These are phyloP conservation scores for Exidia glandulosa DNA, from an alignment of 768 basidiomycete genomes.

Conservation along the genomic window DNA sequence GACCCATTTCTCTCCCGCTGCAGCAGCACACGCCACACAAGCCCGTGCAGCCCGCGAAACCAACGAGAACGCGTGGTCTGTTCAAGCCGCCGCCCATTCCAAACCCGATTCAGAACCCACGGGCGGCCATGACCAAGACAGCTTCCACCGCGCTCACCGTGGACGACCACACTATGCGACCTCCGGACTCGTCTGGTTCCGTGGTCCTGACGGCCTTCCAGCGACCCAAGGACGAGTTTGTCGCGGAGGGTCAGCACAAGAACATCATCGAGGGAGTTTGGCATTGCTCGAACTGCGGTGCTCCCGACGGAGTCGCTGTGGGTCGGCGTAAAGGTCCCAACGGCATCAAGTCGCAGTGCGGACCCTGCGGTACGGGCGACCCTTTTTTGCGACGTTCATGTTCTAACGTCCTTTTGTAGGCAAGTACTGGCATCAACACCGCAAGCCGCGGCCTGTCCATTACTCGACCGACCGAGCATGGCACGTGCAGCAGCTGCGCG, in stretches of 20 bases:
- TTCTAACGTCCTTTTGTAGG: conserved; percentile 32
- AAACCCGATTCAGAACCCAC: background rate
- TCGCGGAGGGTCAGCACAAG: conserved; percentile 70
- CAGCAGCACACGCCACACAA: conserved; percentile 24
- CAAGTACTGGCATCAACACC: conserved; percentile 83
- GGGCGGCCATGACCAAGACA: background rate
- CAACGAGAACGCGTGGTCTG: conserved; percentile 58
- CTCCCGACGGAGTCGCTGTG: conserved; percentile 75
- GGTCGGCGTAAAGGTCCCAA: conserved; percentile 83
- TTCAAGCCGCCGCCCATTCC: conserved; percentile 58
- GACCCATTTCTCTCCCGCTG: conserved; percentile 16
- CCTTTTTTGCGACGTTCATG: background rate
- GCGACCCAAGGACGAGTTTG: conserved; percentile 68
- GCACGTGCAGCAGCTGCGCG: conserved; percentile 47
- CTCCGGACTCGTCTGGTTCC: conserved; percentile 3
- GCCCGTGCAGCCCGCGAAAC: conserved; percentile 32
- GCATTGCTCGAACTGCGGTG: conserved; percentile 94
- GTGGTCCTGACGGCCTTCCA: conserved; percentile 32
- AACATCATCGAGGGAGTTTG: conserved; percentile 78
- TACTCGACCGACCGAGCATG: conserved; percentile 68
- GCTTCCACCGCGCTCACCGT: background rate
- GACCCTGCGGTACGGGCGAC: conserved; percentile 69
- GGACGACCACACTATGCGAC: background rate
- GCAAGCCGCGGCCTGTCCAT: conserved; percentile 66
- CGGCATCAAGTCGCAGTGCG: conserved; percentile 85